Base-by-base conservation (phyloP, 441 rosid genomes). In the Dalechampia spathulata region DNA sequence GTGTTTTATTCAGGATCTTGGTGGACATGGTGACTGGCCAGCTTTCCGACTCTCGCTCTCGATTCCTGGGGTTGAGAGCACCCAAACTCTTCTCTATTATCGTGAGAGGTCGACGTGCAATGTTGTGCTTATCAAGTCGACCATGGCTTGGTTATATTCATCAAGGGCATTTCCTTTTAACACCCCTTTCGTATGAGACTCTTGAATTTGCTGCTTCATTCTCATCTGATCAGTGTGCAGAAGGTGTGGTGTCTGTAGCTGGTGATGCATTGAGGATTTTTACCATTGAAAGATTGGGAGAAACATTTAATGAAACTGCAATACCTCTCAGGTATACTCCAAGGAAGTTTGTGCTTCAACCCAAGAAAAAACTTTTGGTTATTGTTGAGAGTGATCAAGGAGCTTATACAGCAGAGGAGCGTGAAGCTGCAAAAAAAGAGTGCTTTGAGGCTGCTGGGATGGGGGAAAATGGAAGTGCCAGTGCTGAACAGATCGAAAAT, bases 71-170 rank as follows among this genome's bases (percentile, higher is more conserved):
- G 14, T 65, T 88, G 69, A 80, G 89, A 69, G 83, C 96, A 20
- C 98, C 96, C 32, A 92, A 92, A 70, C 81, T 92, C 41, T 92
- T 92, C 64, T 83, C 96, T 47, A 63, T 92, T 64, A 36, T 61
- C 57, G 86, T 92, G 71, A 82, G 96, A 70, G 96, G 94, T 32
- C 83, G 89, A 27, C 85, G 85, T 64, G 95, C 97, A 15, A 85
- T 87, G 96, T 79, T 89, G 64, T 89, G 97, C 71, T 72, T 92
- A 77, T 92, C 99, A 37, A 92, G 99, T 70, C 82, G 97, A 56
- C 95, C 96, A 25, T 92, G 99, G 99, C 95, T 92, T 65, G 99
- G 99, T 42, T 92, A 85, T 73, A 92, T 92, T 72, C 95, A 86
- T 58, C 96, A 82, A 62, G 99, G 99, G 14, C 87, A 87, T 77